A percentile compares a stretch with the other conserved stretches of the same genome.
Conservation (phyloP, 2,329 filamentous ascomycete genomes). For the Boeremia exigua region DNA sequence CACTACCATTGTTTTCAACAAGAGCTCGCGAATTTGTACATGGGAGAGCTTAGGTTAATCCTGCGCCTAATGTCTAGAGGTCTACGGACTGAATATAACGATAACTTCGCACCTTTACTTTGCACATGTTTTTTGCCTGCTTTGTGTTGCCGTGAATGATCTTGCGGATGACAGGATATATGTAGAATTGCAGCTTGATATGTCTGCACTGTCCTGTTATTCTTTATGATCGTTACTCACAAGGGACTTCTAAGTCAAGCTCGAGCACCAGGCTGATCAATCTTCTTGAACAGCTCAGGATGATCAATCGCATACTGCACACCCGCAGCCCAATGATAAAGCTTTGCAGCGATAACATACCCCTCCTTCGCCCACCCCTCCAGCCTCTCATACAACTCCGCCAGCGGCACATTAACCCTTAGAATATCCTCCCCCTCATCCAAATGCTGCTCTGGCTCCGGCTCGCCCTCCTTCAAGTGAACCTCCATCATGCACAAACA, state of each 20-base stretch:
- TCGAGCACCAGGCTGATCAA: conserved; percentile 9
- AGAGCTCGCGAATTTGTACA: conserved; percentile 9
- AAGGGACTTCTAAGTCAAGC: not conserved
- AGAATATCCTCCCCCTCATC: conserved; percentile 40
- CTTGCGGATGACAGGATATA: too few relatives aligned
- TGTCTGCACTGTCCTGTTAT: too few relatives aligned
- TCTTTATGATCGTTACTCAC: not conserved
- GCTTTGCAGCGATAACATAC: conserved; percentile 36
- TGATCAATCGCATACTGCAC: conserved; percentile 35
- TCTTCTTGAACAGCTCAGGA: conserved; percentile 28
- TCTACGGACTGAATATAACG: conserved; percentile 6
- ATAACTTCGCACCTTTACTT: not conserved
- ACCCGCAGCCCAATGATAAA: conserved; percentile 39
- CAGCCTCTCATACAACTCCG: conserved; percentile 29
- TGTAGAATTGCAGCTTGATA: too few relatives aligned
- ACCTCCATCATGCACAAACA: conserved; percentile 36
- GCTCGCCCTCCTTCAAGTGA: conserved; percentile 25
- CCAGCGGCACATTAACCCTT: conserved; percentile 32
- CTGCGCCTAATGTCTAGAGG: conserved; percentile 21
- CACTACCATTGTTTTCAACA: conserved; percentile 10
- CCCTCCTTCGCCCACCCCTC: conserved; percentile 33
- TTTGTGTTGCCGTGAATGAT: not conserved
- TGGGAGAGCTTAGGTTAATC: conserved; percentile 4
- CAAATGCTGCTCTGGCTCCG: conserved; percentile 35
- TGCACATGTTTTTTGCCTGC: not conserved